These are phyloP conservation scores for Cyberlindnera amylophila DNA, from an alignment of 805 yeast genomes.

Conservation along the genomic window DNA sequence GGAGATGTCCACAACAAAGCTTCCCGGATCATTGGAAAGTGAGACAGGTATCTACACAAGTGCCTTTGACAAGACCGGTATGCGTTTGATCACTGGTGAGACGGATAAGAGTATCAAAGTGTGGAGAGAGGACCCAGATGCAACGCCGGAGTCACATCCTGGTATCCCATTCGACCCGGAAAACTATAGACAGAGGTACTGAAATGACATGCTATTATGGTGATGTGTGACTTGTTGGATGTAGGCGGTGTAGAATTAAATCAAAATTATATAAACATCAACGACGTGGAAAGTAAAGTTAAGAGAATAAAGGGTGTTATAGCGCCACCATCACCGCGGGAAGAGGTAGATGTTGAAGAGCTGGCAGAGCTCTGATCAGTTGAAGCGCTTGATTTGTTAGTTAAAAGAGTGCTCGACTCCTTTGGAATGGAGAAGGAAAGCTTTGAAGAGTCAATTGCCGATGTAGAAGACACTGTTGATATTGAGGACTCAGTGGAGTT, in stretches of 20 bases:
- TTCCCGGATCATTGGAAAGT: slow-evolving; percentile 69
- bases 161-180: slow-evolving; percentile 23
- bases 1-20: slow-evolving; percentile 44
- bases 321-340: too few species aligned
- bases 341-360: too few species aligned
- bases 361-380: too few species aligned
- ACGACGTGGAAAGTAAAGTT: too few species aligned
- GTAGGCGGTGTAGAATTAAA: not conserved
- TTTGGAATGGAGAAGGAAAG: too few species aligned
- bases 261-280: not conserved
- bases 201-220: slow-evolving; percentile 1
- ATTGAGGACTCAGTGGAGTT: too few species aligned
- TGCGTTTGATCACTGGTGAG: slow-evolving; percentile 80
- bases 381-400: too few species aligned
- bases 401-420: too few species aligned
- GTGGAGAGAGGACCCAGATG: slow-evolving; percentile 50
- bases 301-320: too few species aligned
- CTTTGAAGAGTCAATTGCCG: too few species aligned
- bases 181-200: slow-evolving; percentile 19
- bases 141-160: slow-evolving; percentile 29
- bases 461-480: too few species aligned
- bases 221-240: not conserved
- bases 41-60: slow-evolving; percentile 68
- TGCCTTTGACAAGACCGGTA: slow-evolving; percentile 74
- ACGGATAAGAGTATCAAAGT: slow-evolving; percentile 84